Evolutionary conservation across 345 rosid species (phyloP).

Genomic region (Linum lewisii): DNA sequence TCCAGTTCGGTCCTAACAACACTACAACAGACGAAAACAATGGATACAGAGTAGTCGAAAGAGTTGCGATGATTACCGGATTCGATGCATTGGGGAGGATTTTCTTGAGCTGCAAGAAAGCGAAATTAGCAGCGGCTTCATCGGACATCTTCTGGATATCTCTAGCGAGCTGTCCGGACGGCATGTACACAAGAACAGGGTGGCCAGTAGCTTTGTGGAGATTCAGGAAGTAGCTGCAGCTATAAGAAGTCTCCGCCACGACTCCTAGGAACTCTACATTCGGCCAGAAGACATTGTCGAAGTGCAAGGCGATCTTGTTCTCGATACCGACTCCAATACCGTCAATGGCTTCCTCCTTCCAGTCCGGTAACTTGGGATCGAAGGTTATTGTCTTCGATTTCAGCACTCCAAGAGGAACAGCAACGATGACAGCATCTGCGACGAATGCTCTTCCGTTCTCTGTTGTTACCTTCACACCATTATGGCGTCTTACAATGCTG

Average conservation of each 20-base stretch:
- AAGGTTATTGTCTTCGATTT: constrained; percentile 55
- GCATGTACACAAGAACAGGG: constrained; percentile 86
- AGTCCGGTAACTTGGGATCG: constrained; percentile 80
- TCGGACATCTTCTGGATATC: constrained; percentile 97
- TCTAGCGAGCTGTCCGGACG: constrained; percentile 91
- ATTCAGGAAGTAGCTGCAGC: constrained; percentile 90
- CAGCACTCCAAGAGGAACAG: constrained; percentile 85
- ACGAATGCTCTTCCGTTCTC: constrained; percentile 58
- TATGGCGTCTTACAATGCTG: constrained; percentile 45
- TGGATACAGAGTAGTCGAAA: no score
- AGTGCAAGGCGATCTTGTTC: constrained; percentile 73
- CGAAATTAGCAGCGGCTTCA: constrained; percentile 85
- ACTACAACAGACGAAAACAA: no score
- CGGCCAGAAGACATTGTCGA: constrained; percentile 91
- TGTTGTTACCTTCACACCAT: constrained; percentile 73
- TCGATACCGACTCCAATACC: constrained; percentile 89
- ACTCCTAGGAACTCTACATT: constrained; percentile 96
- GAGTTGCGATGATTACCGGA: constrained; percentile 31
- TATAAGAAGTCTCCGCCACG: constrained; percentile 83
- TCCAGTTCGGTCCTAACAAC: no score
- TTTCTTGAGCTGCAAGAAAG: constrained; percentile 68
- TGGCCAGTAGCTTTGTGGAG: constrained; percentile 96
- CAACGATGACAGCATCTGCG: constrained; percentile 74
- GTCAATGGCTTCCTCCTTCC: constrained; percentile 88
- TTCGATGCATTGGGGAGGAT: constrained; percentile 72